phyloP scores from a whole-genome alignment of 176 grass and related monocot genomes.

The Leersia perrieri region DNA sequence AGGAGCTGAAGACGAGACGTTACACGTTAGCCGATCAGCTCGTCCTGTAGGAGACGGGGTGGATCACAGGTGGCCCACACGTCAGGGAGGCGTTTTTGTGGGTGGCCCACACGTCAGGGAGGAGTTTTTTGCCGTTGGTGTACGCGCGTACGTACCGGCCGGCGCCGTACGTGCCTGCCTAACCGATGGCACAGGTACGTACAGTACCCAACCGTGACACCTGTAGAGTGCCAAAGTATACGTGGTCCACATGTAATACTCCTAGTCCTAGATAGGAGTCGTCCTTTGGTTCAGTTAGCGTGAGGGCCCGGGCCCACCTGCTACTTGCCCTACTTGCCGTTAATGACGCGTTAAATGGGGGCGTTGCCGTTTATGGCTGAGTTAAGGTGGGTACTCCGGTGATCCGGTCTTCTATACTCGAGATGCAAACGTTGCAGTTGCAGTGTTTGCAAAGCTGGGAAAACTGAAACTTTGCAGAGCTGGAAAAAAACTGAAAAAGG shows the following conservation, averaged over 20 bases:
- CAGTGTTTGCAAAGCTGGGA: too few species aligned
- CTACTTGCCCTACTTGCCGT: background rate
- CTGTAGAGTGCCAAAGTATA: background rate
- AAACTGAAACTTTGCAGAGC: background rate
- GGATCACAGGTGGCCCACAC: background rate
- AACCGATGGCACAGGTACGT: background rate
- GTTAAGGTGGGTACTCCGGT: too few species aligned
- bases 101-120: slow-evolving; percentile 36
- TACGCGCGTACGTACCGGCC: background rate
- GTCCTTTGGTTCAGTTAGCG: background rate
- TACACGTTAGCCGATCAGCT: background rate
- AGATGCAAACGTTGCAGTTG: background rate
- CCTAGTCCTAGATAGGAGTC: too few species aligned
- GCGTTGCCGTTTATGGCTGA: slow-evolving; percentile 20
- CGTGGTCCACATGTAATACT: slow-evolving; percentile 9
- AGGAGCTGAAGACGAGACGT: slow-evolving; percentile 8
- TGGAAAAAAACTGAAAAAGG: background rate
- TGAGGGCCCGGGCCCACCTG: background rate
- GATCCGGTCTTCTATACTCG: too few species aligned
- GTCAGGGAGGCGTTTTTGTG: slow-evolving; percentile 8
- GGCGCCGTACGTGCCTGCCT: background rate
- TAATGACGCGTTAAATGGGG: slow-evolving; percentile 18
- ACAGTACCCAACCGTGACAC: background rate
- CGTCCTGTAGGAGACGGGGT: background rate
- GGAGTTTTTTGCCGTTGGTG: background rate